phyloP scores from a whole-genome alignment of 805 yeast species.

The Brettanomyces sp. region DNA sequence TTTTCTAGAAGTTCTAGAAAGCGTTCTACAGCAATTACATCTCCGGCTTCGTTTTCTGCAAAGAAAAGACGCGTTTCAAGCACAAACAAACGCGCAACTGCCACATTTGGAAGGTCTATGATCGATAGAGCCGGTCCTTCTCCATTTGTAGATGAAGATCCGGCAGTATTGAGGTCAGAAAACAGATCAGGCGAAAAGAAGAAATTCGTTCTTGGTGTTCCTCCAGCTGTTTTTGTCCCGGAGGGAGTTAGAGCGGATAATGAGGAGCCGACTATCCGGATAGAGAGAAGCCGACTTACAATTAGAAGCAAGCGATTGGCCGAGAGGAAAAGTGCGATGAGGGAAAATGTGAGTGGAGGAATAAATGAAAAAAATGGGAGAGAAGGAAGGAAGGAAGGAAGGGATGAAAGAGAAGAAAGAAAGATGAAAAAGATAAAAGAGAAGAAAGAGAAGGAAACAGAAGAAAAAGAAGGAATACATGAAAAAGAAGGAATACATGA shows the following conservation, averaged over 20 bases:
- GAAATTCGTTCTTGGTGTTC: constrained; percentile 11
- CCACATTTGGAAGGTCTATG: constrained; percentile 2
- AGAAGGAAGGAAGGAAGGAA: background rate
- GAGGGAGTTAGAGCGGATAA: constrained; percentile 12
- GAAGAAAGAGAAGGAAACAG: background rate
- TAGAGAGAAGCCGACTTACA: constrained; percentile 10
- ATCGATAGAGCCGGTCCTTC: background rate
- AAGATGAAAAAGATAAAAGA: background rate
- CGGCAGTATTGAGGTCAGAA: background rate
- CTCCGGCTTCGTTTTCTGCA: background rate
- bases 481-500: no score
- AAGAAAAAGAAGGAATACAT: background rate
- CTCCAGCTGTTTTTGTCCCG: constrained; percentile 10
- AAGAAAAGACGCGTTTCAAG: background rate
- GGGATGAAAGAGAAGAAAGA: background rate
- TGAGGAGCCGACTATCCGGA: constrained; percentile 23
- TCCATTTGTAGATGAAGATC: background rate
- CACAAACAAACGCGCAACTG: background rate
- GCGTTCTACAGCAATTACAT: background rate
- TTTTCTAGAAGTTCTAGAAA: background rate
- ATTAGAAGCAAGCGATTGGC: background rate
- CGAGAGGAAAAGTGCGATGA: background rate
- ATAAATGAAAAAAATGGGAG: background rate
- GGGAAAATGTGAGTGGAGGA: background rate
- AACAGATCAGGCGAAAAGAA: background rate